Evolutionary conservation across 306 rosid species (phyloP).

Genomic region (Abrus pulchellus): DNA sequence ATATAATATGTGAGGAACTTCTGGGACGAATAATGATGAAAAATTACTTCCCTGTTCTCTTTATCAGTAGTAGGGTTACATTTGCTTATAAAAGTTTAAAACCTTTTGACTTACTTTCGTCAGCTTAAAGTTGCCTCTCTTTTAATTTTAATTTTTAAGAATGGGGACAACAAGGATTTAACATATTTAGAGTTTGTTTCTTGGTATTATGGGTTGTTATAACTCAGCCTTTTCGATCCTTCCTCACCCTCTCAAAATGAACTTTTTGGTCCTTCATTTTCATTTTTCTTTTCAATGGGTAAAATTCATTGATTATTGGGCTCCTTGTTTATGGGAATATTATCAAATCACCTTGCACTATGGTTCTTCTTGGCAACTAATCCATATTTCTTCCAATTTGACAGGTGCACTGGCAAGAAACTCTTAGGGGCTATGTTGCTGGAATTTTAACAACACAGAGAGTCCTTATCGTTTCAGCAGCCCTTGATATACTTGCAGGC

Average conservation of each 20-base stretch:
- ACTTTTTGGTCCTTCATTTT: neutral
- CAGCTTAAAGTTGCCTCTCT: neutral
- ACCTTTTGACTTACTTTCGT: too few relatives aligned
- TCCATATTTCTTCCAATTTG: constrained; percentile 37
- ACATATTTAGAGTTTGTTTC: constrained; percentile 12
- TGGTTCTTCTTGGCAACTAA: constrained; percentile 37
- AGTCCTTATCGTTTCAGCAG: constrained; percentile 85
- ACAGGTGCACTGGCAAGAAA: constrained; percentile 99
- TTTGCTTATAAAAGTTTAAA: too few relatives aligned
- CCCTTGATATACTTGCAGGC: constrained; percentile 85
- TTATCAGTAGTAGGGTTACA: too few relatives aligned
- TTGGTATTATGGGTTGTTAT: constrained; percentile 12
- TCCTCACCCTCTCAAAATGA: neutral
- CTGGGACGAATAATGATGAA: too few relatives aligned
- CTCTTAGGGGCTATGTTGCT: constrained; percentile 88
- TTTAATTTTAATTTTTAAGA: neutral
- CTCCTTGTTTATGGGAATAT: constrained; percentile 35
- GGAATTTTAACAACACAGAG: constrained; percentile 86
- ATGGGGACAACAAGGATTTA: neutral
- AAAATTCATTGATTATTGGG: constrained; percentile 25
- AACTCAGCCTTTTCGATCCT: neutral
- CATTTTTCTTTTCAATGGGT: constrained; percentile 22
- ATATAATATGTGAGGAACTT: too few relatives aligned
- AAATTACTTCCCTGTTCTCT: too few relatives aligned
- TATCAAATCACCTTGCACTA: neutral